Percentiles rank a stretch among this genome's conserved stretches.
These are phyloP conservation scores for Thelephora terrestris DNA, from an alignment of 1,284 basidiomycete genomes.

Conservation along the genomic window DNA sequence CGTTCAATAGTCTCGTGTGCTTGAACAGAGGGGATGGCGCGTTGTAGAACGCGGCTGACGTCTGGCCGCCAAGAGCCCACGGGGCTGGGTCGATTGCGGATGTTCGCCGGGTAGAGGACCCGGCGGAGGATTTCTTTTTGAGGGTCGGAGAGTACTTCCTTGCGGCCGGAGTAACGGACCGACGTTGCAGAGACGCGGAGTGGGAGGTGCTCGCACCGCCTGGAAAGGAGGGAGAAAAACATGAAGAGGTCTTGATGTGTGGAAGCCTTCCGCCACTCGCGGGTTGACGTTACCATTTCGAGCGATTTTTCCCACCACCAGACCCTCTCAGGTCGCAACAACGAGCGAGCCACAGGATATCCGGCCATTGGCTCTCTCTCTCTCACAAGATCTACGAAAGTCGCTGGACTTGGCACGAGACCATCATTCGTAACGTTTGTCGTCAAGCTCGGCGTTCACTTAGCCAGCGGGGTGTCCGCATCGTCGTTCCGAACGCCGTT, in stretches of 20 bases:
- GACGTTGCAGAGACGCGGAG: conserved; percentile 24
- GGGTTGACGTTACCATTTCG: background rate
- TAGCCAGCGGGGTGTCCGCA: too few species aligned
- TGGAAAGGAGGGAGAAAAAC: conserved; percentile 4
- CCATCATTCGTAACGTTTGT: too few species aligned
- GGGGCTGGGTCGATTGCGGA: conserved; percentile 60
- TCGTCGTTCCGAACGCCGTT: too few species aligned
- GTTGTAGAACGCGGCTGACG: conserved; percentile 56
- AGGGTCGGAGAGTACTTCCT: conserved; percentile 35
- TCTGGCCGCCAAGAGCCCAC: conserved; percentile 77
- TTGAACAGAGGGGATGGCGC: conserved; percentile 74
- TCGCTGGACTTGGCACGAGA: too few species aligned
- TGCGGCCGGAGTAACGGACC: conserved; percentile 27
- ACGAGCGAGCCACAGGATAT: too few species aligned
- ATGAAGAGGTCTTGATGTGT: background rate
- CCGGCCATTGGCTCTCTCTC: too few species aligned
- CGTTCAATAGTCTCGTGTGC: conserved; percentile 92
- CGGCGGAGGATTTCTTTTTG: conserved; percentile 67
- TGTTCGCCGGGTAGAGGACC: conserved; percentile 68
- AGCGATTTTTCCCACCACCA: too few species aligned
- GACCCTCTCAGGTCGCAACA: too few species aligned
- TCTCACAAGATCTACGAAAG: too few species aligned
- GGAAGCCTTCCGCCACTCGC: background rate
- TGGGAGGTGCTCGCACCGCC: conserved; percentile 18
- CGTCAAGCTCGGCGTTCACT: too few species aligned